These are phyloP conservation scores for Saussurea involucrata DNA, from an alignment of 129 eudicot species.

Conservation along the genomic window DNA sequence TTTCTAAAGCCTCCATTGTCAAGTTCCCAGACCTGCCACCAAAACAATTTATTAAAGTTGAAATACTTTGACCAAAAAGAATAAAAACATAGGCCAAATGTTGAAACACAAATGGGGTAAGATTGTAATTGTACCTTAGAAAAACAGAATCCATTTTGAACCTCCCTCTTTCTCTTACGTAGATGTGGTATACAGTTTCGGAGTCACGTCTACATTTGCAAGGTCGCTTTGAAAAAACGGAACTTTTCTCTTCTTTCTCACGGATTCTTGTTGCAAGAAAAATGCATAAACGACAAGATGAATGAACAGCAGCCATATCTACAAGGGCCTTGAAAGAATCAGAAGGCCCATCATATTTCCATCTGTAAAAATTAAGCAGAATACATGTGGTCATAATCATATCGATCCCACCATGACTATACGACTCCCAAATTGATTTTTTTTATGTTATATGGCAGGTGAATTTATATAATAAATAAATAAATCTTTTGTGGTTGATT, in stretches of 20 bases:
- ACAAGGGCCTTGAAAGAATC: conserved; percentile 96
- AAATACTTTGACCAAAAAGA: not conserved
- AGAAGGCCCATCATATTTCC: conserved; percentile 95
- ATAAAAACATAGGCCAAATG: not conserved
- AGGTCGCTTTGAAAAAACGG: conserved; percentile 60
- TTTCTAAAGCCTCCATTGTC: conserved; percentile 68
- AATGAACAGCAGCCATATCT: conserved; percentile 99
- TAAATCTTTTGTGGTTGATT: not conserved
- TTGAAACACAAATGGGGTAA: not conserved
- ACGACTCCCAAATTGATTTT: not conserved
- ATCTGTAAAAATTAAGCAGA: conserved; percentile 36
- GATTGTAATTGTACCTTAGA: conserved; percentile 66
- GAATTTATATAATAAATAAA: too few species aligned
- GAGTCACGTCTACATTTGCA: conserved; percentile 77
- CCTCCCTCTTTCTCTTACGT: conserved; percentile 91
- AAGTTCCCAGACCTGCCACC: conserved; percentile 66
- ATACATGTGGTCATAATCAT: not conserved
- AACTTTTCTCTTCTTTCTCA: conserved; percentile 58
- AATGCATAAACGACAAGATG: conserved; percentile 92
- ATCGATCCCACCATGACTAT: not conserved
- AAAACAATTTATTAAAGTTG: not conserved
- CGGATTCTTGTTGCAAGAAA: conserved; percentile 76
- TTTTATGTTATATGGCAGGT: not conserved
- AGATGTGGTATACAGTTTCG: conserved; percentile 73
- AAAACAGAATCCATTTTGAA: conserved; percentile 76